Conservation (phyloP, 2,329 filamentous ascomycete species). For the Catunica adiposa region DNA sequence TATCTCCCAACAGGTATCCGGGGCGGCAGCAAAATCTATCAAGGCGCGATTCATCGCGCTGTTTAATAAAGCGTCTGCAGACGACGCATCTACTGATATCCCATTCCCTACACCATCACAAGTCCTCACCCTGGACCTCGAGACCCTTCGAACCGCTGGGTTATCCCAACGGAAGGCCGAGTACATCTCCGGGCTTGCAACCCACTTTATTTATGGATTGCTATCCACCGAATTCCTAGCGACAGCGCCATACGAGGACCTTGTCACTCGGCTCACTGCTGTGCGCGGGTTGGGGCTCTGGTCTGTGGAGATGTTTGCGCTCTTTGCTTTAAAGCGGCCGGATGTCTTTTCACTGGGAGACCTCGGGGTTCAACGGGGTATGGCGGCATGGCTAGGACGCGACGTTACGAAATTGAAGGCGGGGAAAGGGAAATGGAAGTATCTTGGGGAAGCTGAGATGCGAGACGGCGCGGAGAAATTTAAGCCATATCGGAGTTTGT, state of each 20-base stretch:
- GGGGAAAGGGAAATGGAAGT: conserved; percentile 77
- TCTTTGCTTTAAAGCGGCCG: conserved; percentile 83
- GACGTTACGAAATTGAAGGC: conserved; percentile 72
- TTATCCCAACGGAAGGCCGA: conserved; percentile 91
- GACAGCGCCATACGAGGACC: conserved; percentile 61
- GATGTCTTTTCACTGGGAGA: conserved; percentile 90
- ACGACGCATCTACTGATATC: conserved; percentile 18
- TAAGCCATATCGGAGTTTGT: conserved; percentile 72
- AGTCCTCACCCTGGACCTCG: conserved; percentile 47
- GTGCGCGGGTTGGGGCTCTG: conserved; percentile 77
- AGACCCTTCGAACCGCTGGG: conserved; percentile 63
- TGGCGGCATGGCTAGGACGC: conserved; percentile 71
- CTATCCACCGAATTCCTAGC: conserved; percentile 61
- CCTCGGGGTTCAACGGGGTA: conserved; percentile 83
- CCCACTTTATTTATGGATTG: conserved; percentile 62
- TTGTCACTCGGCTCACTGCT: conserved; percentile 65
- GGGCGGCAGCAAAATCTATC: conserved; percentile 78
- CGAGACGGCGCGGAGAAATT: conserved; percentile 63
- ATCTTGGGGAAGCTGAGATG: conserved; percentile 93
- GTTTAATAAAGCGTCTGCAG: conserved; percentile 31
- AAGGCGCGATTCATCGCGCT: conserved; percentile 67
- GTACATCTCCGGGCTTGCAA: conserved; percentile 73
- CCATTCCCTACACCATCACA: conserved; percentile 61
- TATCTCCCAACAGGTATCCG: conserved; percentile 91
- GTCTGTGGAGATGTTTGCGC: conserved; percentile 97